Conservation (phyloP, 371 early-diverging fungal species). For the Fennellomyces sp. region DNA sequence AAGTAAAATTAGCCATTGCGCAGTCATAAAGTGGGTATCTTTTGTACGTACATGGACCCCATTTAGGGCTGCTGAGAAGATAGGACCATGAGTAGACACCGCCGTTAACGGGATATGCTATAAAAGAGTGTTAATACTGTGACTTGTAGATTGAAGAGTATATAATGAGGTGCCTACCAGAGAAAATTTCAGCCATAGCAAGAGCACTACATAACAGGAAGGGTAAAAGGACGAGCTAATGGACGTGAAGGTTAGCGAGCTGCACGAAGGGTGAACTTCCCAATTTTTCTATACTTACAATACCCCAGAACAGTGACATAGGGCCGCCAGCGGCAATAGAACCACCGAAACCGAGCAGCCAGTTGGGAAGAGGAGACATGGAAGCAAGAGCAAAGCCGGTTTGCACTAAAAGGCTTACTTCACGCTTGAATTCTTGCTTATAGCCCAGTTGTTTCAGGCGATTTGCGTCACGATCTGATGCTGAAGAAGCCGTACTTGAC, state of each 20-base stretch:
- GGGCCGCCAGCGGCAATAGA: constrained; percentile 38
- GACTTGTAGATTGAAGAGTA: no score
- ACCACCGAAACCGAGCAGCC: constrained; percentile 34
- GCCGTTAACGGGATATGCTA: no score
- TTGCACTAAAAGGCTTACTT: constrained; percentile 34
- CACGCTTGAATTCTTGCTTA: constrained; percentile 45
- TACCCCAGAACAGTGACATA: constrained; percentile 37
- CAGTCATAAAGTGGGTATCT: no score
- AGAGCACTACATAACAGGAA: constrained; percentile 39
- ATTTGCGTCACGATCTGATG: constrained; percentile 34
- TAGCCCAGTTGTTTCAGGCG: constrained; percentile 34
- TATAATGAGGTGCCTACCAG: constrained; percentile 13
- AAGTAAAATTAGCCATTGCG: no score
- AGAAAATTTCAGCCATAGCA: constrained; percentile 38
- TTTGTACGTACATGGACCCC: no score
- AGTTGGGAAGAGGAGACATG: constrained; percentile 37
- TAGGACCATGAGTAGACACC: no score
- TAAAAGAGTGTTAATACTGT: no score
- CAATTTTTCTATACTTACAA: not conserved
- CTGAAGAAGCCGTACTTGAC: no score
- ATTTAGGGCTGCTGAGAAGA: no score
- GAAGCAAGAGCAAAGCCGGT: constrained; percentile 32
- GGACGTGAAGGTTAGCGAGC: not conserved
- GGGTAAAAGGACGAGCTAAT: constrained; percentile 28
- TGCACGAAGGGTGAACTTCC: not conserved